Conservation (phyloP, 257 asterid species). For the Gentiana macrophylla region DNA sequence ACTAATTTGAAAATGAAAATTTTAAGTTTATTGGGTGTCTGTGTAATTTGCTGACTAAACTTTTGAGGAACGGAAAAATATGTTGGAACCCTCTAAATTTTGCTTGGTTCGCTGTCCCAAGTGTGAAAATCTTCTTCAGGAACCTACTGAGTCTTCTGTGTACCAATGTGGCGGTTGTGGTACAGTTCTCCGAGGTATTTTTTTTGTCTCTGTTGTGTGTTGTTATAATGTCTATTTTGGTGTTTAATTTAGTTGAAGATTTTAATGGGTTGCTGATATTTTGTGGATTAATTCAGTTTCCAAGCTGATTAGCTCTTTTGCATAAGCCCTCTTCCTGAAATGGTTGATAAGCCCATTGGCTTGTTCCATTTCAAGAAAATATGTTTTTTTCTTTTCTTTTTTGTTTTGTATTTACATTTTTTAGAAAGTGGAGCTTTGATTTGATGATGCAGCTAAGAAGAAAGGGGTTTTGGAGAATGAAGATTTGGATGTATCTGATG, state of each 20-base stretch:
- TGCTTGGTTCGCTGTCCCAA: slow-evolving; percentile 90
- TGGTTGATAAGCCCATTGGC: not conserved
- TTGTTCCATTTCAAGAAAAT: not conserved
- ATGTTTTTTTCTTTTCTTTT: no score
- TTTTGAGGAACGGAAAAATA: slow-evolving; percentile 15
- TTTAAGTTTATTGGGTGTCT: not conserved
- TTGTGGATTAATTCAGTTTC: not conserved
- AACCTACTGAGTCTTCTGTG: slow-evolving; percentile 68
- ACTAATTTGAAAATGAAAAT: not conserved
- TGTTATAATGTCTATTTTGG: not conserved
- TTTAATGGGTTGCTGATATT: not conserved
- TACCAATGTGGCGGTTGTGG: slow-evolving; percentile 94
- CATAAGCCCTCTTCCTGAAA: no score
- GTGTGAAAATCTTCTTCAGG: slow-evolving; percentile 79
- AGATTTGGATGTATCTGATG: slow-evolving; percentile 33
- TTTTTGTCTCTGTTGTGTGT: not conserved
- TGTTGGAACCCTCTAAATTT: slow-evolving; percentile 55
- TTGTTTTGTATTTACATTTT: no score
- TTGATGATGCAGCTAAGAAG: slow-evolving; percentile 46
- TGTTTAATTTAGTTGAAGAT: not conserved
- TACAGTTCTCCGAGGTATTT: slow-evolving; percentile 71
- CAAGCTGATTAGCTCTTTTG: no score
- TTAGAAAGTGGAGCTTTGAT: not conserved
- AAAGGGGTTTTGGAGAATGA: slow-evolving; percentile 46
- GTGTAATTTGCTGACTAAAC: not conserved